These are phyloP conservation scores for Mycena sanguinolenta DNA, from an alignment of 768 basidiomycete genomes.

Conservation along the genomic window DNA sequence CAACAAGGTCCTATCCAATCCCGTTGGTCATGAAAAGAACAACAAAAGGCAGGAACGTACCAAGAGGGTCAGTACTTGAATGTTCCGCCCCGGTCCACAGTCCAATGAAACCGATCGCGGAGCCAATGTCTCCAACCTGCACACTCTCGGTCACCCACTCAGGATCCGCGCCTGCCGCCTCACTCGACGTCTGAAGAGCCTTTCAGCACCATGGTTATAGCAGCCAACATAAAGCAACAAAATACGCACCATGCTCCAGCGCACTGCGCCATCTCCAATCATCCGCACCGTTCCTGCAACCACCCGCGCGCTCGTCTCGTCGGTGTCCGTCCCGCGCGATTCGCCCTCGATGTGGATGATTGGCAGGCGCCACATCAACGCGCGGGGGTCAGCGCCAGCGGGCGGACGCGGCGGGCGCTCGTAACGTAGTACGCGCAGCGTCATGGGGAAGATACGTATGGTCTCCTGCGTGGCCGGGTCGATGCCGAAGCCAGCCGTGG, in stretches of 20 bases:
- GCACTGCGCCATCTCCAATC: conserved; percentile 61
- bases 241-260: conserved; percentile 63
- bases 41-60: not conserved
- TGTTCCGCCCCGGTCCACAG: conserved; percentile 38
- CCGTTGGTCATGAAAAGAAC: not conserved
- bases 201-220: not conserved
- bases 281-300: conserved; percentile 62
- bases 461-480: conserved; percentile 57
- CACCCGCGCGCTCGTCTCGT: conserved; percentile 47
- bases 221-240: not conserved
- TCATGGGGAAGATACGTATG: conserved; percentile 67
- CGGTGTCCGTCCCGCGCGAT: conserved; percentile 54
- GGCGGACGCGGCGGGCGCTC: conserved; percentile 44
- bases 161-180: conserved; percentile 46
- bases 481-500: conserved; percentile 33
- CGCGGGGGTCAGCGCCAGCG: conserved; percentile 39
- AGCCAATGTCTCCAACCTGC: conserved; percentile 68
- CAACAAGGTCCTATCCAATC: conserved; percentile 32
- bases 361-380: conserved; percentile 55
- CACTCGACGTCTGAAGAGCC: conserved; percentile 45
- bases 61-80: conserved; percentile 32
- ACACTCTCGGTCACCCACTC: conserved; percentile 71
- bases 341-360: conserved; percentile 65
- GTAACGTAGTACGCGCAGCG: conserved; percentile 57
- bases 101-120: conserved; percentile 66